phyloP scores from a whole-genome alignment of 2,329 filamentous ascomycete species.

The Apiospora hydei region DNA sequence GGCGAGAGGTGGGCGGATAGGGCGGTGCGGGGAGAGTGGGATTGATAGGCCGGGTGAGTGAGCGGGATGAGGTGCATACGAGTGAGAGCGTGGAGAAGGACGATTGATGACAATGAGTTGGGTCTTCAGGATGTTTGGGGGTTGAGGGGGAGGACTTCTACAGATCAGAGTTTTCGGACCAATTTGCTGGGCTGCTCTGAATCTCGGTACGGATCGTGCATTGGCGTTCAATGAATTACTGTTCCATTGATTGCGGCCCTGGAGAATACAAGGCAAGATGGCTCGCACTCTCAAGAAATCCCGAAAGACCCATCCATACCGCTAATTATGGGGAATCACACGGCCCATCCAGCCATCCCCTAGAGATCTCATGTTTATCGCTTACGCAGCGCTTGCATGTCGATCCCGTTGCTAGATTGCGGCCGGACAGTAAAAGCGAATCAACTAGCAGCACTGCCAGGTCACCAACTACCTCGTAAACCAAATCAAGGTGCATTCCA shows the following conservation, averaged over 20 bases:
- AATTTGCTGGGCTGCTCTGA: background rate
- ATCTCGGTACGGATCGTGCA: background rate
- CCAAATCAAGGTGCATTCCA: background rate
- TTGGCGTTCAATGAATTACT: background rate
- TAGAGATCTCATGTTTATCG: constrained; percentile 6
- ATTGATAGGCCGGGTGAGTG: constrained; percentile 21
- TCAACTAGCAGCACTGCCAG: constrained; percentile 1
- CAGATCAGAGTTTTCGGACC: background rate
- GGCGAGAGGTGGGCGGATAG: constrained; percentile 27
- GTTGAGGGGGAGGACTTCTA: background rate
- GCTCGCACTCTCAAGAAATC: background rate
- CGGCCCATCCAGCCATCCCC: background rate
- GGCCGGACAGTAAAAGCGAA: background rate
- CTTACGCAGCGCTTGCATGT: background rate
- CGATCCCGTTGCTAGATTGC: background rate
- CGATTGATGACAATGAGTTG: background rate
- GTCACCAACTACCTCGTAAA: background rate
- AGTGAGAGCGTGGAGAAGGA: background rate
- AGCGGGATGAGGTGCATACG: background rate
- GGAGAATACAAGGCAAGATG: background rate
- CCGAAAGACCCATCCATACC: background rate
- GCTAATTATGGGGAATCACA: background rate
- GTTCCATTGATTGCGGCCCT: background rate
- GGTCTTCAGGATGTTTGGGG: background rate
- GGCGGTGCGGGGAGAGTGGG: constrained; percentile 23